A percentile compares a stretch with the other conserved stretches of the same genome.
These are phyloP conservation scores for Pythium brachiatum DNA, from an alignment of 352 stramenopile species.

Conservation along the genomic window DNA sequence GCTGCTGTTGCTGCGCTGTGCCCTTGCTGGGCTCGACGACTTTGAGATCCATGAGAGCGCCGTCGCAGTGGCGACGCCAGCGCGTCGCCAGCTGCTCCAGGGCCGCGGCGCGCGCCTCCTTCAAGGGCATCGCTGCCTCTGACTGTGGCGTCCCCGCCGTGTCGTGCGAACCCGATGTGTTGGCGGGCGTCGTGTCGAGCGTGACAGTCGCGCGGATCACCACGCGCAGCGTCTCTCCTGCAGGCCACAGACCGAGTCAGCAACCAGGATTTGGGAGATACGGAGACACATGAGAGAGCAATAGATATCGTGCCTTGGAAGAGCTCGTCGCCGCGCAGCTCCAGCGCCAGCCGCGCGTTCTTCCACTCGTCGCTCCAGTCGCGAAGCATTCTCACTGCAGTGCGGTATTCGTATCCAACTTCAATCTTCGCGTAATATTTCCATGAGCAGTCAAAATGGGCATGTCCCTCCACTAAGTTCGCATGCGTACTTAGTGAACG, in stretches of 20 bases:
- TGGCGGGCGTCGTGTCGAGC: conserved; percentile 8
- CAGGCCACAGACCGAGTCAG: background rate
- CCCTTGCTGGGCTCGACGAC: conserved; percentile 29
- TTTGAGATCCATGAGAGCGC: conserved; percentile 50
- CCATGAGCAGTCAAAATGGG: too few species aligned
- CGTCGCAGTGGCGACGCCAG: conserved; percentile 44
- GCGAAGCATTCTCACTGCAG: conserved; percentile 30
- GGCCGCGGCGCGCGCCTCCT: conserved; percentile 6
- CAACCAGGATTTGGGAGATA: background rate
- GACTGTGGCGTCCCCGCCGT: background rate
- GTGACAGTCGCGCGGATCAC: conserved; percentile 12
- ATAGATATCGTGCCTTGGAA: conserved; percentile 46
- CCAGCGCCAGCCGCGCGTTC: conserved; percentile 45
- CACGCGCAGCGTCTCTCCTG: conserved; percentile 21
- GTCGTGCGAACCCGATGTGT: background rate
- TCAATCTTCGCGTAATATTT: conserved; percentile 7
- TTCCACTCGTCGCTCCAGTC: conserved; percentile 72
- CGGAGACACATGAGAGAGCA: background rate
- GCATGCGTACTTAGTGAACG: background rate
- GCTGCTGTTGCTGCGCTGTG: background rate
- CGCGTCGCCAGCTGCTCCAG: conserved; percentile 25
- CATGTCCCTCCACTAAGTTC: conserved; percentile 7
- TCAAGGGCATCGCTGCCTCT: background rate
- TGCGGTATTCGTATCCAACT: background rate
- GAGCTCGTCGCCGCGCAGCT: conserved; percentile 50